Conservation (phyloP, 176 grass and related monocot species). For the Aegilops sharonensis region DNA sequence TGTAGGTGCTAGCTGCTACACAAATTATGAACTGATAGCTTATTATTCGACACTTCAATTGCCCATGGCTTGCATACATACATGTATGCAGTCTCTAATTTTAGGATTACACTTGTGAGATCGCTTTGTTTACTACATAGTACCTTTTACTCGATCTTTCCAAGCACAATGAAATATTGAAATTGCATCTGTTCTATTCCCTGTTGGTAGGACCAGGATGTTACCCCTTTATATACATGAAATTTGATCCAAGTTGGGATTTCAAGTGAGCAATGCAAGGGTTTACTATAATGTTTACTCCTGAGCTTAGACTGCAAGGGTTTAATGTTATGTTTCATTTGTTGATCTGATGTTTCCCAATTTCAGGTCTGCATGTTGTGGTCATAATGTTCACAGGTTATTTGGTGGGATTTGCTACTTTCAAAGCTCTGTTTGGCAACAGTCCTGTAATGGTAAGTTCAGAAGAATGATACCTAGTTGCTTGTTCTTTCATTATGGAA, state of each 20-base stretch:
- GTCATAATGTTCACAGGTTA: constrained; percentile 84
- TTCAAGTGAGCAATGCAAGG: background rate
- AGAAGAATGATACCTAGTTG: background rate
- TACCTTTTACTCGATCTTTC: background rate
- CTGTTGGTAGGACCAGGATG: background rate
- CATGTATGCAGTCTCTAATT: background rate
- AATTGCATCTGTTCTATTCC: background rate
- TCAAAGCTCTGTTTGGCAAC: constrained; percentile 82
- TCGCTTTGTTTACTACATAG: background rate
- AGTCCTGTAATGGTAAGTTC: constrained; percentile 74
- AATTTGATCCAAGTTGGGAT: background rate
- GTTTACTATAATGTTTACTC: too few species aligned
- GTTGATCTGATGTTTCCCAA: background rate
- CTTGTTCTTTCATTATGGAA: background rate
- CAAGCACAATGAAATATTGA: background rate
- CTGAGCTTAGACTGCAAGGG: too few species aligned
- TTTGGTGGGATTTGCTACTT: constrained; percentile 76
- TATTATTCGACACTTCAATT: background rate
- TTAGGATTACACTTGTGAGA: background rate
- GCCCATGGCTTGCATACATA: background rate
- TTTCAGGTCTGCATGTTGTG: constrained; percentile 24
- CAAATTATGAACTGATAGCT: background rate
- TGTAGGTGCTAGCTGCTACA: background rate
- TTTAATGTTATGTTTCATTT: background rate
- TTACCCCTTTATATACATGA: background rate